These are phyloP conservation scores for Colletotrichum magnum DNA, from an alignment of 2,329 filamentous ascomycete genomes.

Conservation along the genomic window DNA sequence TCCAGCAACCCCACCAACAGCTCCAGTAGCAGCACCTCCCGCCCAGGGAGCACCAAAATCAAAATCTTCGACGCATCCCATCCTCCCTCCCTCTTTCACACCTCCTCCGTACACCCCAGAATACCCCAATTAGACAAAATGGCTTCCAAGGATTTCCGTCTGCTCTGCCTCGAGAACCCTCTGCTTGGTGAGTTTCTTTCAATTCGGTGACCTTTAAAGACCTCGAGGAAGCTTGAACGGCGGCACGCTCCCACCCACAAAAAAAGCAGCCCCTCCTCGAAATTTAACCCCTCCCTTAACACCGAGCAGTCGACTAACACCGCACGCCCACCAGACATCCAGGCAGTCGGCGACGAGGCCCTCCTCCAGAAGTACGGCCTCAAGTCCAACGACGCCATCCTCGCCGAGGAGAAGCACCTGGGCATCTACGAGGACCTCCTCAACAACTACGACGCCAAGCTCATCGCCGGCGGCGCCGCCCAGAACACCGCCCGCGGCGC, in stretches of 20 bases:
- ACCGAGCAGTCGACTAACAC: slow-evolving; percentile 25
- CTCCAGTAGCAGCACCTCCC: slow-evolving; percentile 44
- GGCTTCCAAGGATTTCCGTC: slow-evolving; percentile 86
- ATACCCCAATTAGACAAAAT: slow-evolving; percentile 63
- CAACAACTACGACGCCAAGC: slow-evolving; percentile 90
- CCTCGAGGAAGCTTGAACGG: slow-evolving; percentile 16
- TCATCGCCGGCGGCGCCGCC: slow-evolving; percentile 95
- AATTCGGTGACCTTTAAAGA: neutral
- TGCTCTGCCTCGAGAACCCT: slow-evolving; percentile 97
- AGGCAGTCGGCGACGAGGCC: slow-evolving; percentile 84
- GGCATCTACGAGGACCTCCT: slow-evolving; percentile 94
- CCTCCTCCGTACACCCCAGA: slow-evolving; percentile 38
- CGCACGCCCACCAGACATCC: slow-evolving; percentile 77
- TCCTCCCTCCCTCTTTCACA: slow-evolving; percentile 29
- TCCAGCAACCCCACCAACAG: slow-evolving; percentile 45
- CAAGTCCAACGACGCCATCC: slow-evolving; percentile 97
- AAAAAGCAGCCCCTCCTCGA: neutral
- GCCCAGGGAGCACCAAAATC: slow-evolving; percentile 36
- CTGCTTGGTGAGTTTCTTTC: slow-evolving; percentile 79
- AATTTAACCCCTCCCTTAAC: slow-evolving; percentile 35
- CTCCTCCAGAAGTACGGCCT: slow-evolving; percentile 93
- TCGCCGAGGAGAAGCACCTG: slow-evolving; percentile 92
- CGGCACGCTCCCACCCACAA: slow-evolving; percentile 1
- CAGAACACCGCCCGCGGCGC: slow-evolving; percentile 98
- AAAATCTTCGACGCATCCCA: slow-evolving; percentile 46